Conservation (phyloP, 2,329 filamentous ascomycete genomes). For the Alternaria consortialis region DNA sequence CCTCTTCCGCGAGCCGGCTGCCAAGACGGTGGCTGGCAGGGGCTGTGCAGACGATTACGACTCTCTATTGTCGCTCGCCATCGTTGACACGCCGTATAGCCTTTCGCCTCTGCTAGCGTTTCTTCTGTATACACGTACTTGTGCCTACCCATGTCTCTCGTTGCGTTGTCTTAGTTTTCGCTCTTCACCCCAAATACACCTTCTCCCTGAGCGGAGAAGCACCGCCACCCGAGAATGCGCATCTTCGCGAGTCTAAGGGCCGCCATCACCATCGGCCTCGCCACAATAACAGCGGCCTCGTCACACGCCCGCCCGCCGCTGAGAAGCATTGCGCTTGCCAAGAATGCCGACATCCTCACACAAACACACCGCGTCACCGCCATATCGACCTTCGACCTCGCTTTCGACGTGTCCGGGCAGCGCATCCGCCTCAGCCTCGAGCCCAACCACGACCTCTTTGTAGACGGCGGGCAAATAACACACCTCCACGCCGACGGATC, state of each 20-base stretch:
- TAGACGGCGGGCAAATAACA: conserved; percentile 76
- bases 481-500: conserved; percentile 77
- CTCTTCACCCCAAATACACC: not conserved
- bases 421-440: conserved; percentile 81
- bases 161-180: conserved; percentile 27
- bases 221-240: conserved; percentile 41
- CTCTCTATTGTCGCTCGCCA: conserved; percentile 25
- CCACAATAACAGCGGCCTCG: conserved; percentile 36
- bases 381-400: conserved; percentile 83
- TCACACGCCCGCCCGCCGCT: conserved; percentile 73
- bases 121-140: conserved; percentile 15
- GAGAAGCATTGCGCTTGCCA: conserved; percentile 74
- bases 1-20: conserved; percentile 19
- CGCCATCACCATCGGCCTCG: conserved; percentile 33
- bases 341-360: conserved; percentile 79
- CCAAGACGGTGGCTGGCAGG: conserved; percentile 26
- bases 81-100: conserved; percentile 19
- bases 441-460: conserved; percentile 90
- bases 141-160: conserved; percentile 43
- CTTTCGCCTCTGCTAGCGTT: conserved; percentile 18
- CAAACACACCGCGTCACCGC: conserved; percentile 81
- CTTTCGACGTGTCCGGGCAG: conserved; percentile 73
- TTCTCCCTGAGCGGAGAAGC: conserved; percentile 30
- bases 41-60: conserved; percentile 38
- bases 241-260: conserved; percentile 34